These are phyloP conservation scores for Detonula confervacea DNA, from an alignment of 352 stramenopile species.

Conservation along the genomic window DNA sequence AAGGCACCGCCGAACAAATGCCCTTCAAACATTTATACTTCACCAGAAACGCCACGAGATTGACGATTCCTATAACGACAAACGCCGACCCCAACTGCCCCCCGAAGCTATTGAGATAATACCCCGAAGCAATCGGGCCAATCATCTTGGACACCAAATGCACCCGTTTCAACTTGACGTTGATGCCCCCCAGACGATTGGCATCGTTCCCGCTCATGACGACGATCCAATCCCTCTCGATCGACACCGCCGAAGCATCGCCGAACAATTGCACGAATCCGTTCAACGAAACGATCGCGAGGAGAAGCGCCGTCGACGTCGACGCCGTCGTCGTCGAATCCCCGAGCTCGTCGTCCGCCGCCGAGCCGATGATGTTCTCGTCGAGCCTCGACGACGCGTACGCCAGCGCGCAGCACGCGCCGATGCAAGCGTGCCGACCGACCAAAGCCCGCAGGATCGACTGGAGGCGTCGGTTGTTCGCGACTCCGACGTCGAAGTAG, in stretches of 20 bases:
- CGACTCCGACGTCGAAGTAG: neutral
- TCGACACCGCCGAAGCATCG: neutral
- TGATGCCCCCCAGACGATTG: neutral
- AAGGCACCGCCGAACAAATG: slow-evolving; percentile 3
- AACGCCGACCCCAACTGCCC: neutral
- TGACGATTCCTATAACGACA: neutral
- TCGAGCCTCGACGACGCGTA: neutral
- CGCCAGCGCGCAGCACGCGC: slow-evolving; percentile 3
- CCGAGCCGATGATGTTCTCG: too few relatives aligned
- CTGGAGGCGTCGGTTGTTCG: slow-evolving; percentile 13
- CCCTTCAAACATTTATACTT: slow-evolving; percentile 21
- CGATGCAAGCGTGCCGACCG: slow-evolving; percentile 1
- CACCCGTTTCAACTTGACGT: slow-evolving; percentile 5
- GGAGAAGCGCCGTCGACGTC: neutral
- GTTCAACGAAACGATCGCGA: neutral
- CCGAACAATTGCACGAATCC: slow-evolving; percentile 3
- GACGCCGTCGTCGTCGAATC: neutral
- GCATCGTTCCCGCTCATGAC: neutral
- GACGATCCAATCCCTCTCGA: slow-evolving; percentile 17
- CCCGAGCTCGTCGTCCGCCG: too few relatives aligned
- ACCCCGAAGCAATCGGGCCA: neutral
- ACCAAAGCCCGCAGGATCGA: neutral
- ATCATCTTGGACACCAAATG: slow-evolving; percentile 9
- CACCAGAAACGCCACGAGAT: slow-evolving; percentile 10
- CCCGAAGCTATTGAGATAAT: neutral